phyloP scores from a whole-genome alignment of 164 flowering plant species.

The Chimonanthus praecox region DNA sequence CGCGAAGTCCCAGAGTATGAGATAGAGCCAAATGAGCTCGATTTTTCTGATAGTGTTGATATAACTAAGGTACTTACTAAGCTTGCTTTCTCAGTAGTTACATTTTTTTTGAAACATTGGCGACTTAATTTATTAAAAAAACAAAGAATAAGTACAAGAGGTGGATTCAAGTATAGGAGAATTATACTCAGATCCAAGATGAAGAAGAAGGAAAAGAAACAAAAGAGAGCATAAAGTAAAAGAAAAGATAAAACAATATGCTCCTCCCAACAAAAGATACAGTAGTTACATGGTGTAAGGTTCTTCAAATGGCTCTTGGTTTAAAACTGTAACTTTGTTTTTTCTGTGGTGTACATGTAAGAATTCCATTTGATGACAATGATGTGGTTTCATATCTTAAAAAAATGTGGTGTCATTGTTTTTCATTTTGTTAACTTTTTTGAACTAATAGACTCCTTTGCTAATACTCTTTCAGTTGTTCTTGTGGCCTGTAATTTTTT shows the following conservation, averaged over 20 bases:
- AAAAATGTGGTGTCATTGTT: neutral
- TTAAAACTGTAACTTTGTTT: neutral
- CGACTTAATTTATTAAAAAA: too few relatives aligned
- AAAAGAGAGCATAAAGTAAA: too few relatives aligned
- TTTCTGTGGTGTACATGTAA: neutral
- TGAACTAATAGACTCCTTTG: neutral
- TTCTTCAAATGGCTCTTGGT: neutral
- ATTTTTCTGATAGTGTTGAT: slow-evolving; percentile 65
- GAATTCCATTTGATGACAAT: neutral
- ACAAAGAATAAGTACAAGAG: too few relatives aligned
- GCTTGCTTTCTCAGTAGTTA: neutral
- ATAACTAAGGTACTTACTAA: slow-evolving; percentile 59
- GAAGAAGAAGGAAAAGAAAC: too few relatives aligned
- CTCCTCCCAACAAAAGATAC: too few relatives aligned
- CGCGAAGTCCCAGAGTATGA: slow-evolving; percentile 95
- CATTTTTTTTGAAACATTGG: neutral
- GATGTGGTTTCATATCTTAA: neutral
- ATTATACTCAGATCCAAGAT: too few relatives aligned
- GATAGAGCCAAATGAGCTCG: slow-evolving; percentile 72
- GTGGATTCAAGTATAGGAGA: too few relatives aligned
- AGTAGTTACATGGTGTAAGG: neutral
- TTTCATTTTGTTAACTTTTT: neutral
- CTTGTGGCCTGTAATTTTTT: neutral
- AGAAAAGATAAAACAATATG: too few relatives aligned
- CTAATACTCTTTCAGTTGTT: neutral